phyloP scores from a whole-genome alignment of 2,329 filamentous ascomycete genomes.

The Hypomyces rosellus region DNA sequence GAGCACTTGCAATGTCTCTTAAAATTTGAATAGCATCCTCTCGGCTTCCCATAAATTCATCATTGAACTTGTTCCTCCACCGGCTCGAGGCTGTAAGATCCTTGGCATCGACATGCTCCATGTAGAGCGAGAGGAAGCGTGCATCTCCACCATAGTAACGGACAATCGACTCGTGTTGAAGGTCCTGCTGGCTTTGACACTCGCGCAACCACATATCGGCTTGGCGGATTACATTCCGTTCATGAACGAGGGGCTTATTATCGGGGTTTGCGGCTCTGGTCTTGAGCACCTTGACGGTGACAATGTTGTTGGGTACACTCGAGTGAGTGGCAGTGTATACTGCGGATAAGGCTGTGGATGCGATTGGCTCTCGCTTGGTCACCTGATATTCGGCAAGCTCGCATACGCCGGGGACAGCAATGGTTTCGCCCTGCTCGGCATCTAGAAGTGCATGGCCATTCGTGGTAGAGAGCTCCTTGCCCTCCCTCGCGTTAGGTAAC shows the following conservation, averaged over 20 bases:
- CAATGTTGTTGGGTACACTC: constrained; percentile 44
- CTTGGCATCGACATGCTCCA: constrained; percentile 54
- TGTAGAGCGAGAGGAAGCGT: constrained; percentile 53
- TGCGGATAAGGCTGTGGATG: constrained; percentile 46
- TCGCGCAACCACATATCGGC: constrained; percentile 56
- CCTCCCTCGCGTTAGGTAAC: constrained; percentile 40
- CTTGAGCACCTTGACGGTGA: constrained; percentile 57
- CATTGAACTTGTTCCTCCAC: constrained; percentile 43
- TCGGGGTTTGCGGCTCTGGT: constrained; percentile 37
- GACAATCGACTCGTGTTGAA: constrained; percentile 53
- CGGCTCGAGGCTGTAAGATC: constrained; percentile 44
- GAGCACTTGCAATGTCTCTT: constrained; percentile 46
- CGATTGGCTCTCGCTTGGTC: constrained; percentile 51
- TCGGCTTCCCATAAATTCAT: constrained; percentile 45
- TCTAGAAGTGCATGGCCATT: constrained; percentile 47
- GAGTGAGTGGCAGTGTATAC: constrained; percentile 52
- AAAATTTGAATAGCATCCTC: constrained; percentile 47
- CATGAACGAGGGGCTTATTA: constrained; percentile 42
- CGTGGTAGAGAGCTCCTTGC: constrained; percentile 40
- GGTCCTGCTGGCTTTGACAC: constrained; percentile 47
- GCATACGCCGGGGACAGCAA: constrained; percentile 42
- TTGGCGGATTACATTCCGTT: constrained; percentile 51
- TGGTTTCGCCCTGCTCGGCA: constrained; percentile 42
- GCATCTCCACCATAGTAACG: constrained; percentile 54
- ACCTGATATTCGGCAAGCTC: constrained; percentile 49